Conservation (phyloP, 257 asterid species). For the Primulina huaijiensis region DNA sequence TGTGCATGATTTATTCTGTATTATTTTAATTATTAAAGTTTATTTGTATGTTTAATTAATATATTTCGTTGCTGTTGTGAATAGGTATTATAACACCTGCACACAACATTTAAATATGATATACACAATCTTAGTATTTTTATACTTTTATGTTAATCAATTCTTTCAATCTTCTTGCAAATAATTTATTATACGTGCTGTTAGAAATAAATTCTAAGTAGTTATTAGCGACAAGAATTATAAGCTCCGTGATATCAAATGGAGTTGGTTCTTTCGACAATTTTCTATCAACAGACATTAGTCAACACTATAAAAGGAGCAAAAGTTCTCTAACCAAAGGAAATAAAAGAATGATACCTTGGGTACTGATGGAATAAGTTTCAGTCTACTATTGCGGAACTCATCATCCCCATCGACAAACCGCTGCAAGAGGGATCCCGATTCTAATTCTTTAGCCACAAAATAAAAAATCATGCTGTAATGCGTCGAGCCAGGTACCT, state of each 20-base stretch:
- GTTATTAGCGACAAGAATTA: no score
- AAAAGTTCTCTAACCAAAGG: slow-evolving; percentile 2
- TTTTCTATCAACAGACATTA: not conserved
- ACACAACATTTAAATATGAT: no score
- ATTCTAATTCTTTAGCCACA: slow-evolving; percentile 52
- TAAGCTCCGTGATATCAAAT: not conserved
- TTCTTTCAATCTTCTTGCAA: no score
- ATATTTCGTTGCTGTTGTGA: no score
- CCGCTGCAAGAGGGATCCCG: slow-evolving; percentile 62
- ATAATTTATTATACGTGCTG: not conserved
- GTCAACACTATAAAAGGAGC: not conserved
- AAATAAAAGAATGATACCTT: slow-evolving; percentile 48
- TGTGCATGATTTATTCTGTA: no score
- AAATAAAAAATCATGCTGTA: slow-evolving; percentile 91
- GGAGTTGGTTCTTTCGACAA: not conserved
- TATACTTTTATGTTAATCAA: no score
- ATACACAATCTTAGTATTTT: no score
- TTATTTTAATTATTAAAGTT: no score
- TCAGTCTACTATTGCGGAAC: slow-evolving; percentile 84
- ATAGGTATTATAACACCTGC: no score
- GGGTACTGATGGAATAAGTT: slow-evolving; percentile 95
- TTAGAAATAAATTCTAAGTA: not conserved
- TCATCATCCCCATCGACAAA: slow-evolving; percentile 96
- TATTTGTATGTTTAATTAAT: no score
- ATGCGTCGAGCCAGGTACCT: slow-evolving; percentile 68